Evolutionary conservation across 805 yeast species (phyloP).

Genomic region (Candida ulmi): DNA sequence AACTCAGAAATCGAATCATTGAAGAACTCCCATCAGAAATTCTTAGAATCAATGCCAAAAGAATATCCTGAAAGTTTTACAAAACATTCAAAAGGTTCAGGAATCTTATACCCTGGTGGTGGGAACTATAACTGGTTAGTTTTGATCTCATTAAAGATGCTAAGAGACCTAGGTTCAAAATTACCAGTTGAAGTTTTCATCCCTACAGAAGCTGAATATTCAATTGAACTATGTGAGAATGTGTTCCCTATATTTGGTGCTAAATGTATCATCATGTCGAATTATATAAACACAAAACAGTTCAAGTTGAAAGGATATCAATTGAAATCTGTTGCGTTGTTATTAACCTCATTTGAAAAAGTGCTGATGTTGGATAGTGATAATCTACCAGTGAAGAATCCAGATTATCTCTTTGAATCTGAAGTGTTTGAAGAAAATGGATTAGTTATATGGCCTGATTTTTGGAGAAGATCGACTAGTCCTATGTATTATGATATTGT

Average conservation of each 20-base stretch:
- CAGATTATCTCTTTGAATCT: conserved; percentile 36
- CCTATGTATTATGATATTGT: conserved; percentile 55
- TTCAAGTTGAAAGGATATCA: conserved; percentile 54
- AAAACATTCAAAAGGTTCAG: conserved; percentile 36
- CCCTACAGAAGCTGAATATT: conserved; percentile 66
- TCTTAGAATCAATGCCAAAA: conserved; percentile 31
- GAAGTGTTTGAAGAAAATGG: conserved; percentile 35
- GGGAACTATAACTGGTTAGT: conserved; percentile 64
- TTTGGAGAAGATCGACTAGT: conserved; percentile 63
- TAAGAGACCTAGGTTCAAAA: conserved; percentile 61
- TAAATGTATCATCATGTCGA: conserved; percentile 49
- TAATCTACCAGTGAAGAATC: conserved; percentile 47
- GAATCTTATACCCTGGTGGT: conserved; percentile 73
- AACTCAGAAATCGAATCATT: conserved; percentile 12
- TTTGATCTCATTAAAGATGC: conserved; percentile 41
- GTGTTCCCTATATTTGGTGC: conserved; percentile 66
- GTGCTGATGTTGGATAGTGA: conserved; percentile 75
- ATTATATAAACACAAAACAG: conserved; percentile 34
- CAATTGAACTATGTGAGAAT: conserved; percentile 60
- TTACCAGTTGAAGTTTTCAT: conserved; percentile 81
- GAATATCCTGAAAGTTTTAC: conserved; percentile 32
- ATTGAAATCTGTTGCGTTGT: conserved; percentile 63
- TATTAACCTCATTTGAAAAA: conserved; percentile 75
- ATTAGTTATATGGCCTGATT: conserved; percentile 60
- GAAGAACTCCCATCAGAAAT: conserved; percentile 15